These are phyloP conservation scores for Lachancea cidri DNA, from an alignment of 805 yeast genomes.

Conservation along the genomic window DNA sequence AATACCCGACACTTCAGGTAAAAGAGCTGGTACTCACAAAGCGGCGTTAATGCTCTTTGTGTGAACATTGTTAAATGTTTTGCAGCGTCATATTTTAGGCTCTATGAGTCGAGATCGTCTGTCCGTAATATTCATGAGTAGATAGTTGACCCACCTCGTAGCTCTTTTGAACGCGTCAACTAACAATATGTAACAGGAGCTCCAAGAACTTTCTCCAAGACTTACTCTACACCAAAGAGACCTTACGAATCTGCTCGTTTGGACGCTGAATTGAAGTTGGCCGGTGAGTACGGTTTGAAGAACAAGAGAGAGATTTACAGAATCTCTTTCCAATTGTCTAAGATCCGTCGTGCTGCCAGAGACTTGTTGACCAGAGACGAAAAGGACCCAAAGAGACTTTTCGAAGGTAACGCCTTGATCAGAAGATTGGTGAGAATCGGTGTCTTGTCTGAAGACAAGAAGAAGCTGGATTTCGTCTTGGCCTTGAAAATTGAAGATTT, in stretches of 20 bases:
- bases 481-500: slow-evolving; percentile 98
- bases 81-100: too few relatives aligned
- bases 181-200: slow-evolving; percentile 56
- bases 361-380: slow-evolving; percentile 99
- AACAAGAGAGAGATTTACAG: slow-evolving; percentile 99
- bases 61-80: too few relatives aligned
- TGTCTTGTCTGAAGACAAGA: slow-evolving; percentile 98
- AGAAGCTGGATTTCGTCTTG: slow-evolving; percentile 99
- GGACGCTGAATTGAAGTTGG: slow-evolving; percentile 98
- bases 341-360: slow-evolving; percentile 99
- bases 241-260: slow-evolving; percentile 99
- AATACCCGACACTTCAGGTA: slow-evolving; percentile 84
- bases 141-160: slow-evolving; percentile 9
- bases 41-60: too few relatives aligned
- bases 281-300: slow-evolving; percentile 99
- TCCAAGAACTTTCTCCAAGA: slow-evolving; percentile 99
- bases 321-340: slow-evolving; percentile 98
- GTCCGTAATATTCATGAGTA: slow-evolving; percentile 10
- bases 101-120: slow-evolving; percentile 3
- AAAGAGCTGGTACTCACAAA: slow-evolving; percentile 9
- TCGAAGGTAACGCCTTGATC: slow-evolving; percentile 99
- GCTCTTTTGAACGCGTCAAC: slow-evolving; percentile 11
- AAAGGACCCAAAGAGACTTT: slow-evolving; percentile 99
- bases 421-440: slow-evolving; percentile 99
- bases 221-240: slow-evolving; percentile 99